Conservation (phyloP, 2,329 filamentous ascomycete genomes). For the Fusarium coffeatum region DNA sequence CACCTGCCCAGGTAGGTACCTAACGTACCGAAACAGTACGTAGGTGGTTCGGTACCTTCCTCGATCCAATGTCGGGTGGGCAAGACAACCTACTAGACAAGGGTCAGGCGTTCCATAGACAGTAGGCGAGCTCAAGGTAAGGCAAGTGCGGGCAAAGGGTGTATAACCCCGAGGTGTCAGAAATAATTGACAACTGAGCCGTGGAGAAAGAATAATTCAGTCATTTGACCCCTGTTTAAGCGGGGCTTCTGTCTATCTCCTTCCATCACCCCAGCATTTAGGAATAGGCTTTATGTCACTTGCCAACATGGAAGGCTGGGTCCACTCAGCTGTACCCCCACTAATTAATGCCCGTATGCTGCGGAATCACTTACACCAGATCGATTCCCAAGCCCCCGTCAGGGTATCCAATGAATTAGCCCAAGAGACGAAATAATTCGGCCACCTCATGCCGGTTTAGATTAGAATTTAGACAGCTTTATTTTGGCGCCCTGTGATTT, state of each 20-base stretch:
- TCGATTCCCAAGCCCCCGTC: not conserved
- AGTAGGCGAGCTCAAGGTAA: not conserved
- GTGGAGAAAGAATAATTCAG: not conserved
- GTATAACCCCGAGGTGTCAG: not conserved
- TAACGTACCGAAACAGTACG: not conserved
- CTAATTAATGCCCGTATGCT: not conserved
- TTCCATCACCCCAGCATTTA: not conserved
- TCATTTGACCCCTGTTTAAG: not conserved
- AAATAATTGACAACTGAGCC: not conserved
- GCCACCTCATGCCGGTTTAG: not conserved
- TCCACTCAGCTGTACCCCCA: not conserved
- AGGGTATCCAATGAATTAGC: not conserved
- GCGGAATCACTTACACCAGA: not conserved
- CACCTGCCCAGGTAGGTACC: not conserved
- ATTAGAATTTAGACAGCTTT: not conserved
- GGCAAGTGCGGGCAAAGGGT: not conserved
- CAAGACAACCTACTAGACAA: not conserved
- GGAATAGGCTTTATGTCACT: not conserved
- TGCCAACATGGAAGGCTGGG: not conserved
- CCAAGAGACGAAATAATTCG: not conserved
- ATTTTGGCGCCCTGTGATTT: not conserved
- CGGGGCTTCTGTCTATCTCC: not conserved
- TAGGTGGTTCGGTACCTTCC: not conserved
- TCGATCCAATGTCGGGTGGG: not conserved
- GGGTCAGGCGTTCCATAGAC: not conserved